These are phyloP conservation scores for Dactylis glomerata DNA, from an alignment of 176 grass and related monocot species.

Conservation along the genomic window DNA sequence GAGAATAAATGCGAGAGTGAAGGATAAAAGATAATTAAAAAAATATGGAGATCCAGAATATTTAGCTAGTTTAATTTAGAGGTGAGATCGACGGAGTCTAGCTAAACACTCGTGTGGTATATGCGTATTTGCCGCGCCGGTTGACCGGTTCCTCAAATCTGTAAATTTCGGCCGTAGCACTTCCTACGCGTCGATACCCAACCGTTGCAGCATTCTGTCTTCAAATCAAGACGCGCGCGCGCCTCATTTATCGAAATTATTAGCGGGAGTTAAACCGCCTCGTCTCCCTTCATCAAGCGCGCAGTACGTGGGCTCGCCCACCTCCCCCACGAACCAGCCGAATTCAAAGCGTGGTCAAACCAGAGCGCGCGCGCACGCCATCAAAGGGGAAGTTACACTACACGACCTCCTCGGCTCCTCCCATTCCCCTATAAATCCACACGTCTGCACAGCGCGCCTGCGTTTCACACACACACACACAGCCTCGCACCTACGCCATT, in stretches of 20 bases:
- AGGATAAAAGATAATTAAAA: no score
- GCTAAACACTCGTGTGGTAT: no score
- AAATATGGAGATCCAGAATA: no score
- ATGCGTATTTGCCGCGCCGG: no score
- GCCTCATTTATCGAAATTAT: background rate
- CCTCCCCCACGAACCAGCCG: conserved; percentile 2
- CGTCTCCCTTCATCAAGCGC: background rate
- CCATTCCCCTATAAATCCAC: background rate
- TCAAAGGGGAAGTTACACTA: background rate
- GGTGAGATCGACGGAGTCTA: no score
- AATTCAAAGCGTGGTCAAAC: conserved; percentile 9
- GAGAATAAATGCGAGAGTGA: no score
- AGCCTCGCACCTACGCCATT: background rate
- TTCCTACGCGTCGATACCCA: background rate
- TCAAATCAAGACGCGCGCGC: background rate
- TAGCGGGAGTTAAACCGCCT: background rate
- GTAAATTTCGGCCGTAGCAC: no score
- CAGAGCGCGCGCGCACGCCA: background rate
- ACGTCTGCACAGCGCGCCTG: background rate
- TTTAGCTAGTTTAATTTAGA: no score
- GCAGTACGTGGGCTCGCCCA: background rate
- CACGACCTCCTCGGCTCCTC: no score
- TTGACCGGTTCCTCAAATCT: no score
- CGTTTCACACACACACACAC: background rate
- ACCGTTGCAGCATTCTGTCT: background rate